Conservation (phyloP, 768 basidiomycete genomes). For the Austroboletus eburneus region DNA sequence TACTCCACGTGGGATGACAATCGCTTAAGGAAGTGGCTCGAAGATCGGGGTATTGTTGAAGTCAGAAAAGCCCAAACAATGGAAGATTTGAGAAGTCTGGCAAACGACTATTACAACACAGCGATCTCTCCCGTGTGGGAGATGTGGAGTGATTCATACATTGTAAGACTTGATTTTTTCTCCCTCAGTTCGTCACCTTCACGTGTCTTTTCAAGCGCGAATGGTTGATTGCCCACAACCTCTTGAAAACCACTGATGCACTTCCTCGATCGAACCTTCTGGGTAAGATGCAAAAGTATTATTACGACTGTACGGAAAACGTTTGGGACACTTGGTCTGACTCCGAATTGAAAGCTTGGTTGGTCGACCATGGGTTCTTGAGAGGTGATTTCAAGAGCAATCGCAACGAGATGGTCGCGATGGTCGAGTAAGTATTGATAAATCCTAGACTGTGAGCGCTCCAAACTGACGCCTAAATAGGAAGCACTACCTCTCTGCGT, state of each 20-base stretch:
- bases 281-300: conserved; percentile 71
- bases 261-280: conserved; percentile 51
- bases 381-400: conserved; percentile 64
- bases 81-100: conserved; percentile 63
- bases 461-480: conserved; percentile 28
- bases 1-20: conserved; percentile 90
- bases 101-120: conserved; percentile 64
- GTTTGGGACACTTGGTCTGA: conserved; percentile 75
- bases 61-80: conserved; percentile 51
- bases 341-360: conserved; percentile 71
- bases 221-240: conserved; percentile 79
- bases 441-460: too few relatives aligned
- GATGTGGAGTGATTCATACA: conserved; percentile 82
- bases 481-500: conserved; percentile 62
- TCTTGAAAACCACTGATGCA: conserved; percentile 62
- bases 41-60: conserved; percentile 68
- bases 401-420: conserved; percentile 73
- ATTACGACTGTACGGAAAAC: conserved; percentile 54
- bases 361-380: conserved; percentile 67
- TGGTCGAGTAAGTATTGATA: conserved; percentile 51
- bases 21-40: conserved; percentile 65
- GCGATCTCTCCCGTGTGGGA: conserved; percentile 68
- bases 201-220: conserved; percentile 46
- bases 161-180: conserved; percentile 42
- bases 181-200: not conserved